Base-by-base conservation (phyloP, 148 eudicot genomes). In the Persicaria maculosa region DNA sequence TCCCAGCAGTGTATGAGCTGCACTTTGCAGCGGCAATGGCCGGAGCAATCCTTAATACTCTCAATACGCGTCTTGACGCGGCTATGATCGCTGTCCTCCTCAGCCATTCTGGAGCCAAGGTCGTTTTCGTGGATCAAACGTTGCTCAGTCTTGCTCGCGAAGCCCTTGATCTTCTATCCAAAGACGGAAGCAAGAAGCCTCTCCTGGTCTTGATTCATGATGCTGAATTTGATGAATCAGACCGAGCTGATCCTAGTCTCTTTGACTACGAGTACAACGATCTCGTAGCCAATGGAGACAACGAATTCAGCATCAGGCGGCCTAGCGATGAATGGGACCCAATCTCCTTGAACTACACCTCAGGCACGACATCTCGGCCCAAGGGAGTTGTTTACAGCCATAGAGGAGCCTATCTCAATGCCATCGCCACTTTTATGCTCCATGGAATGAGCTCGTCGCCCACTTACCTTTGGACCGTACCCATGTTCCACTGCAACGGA, bases 401-500 rank as follows among this genome's bases (percentile, higher is more conserved):
- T 17, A 81, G 93, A 73, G 93, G 93, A 25, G 90, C 90, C 47
- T 85, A 89, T 78, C 86, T 89, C 6, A 89, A 89, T 74, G 81
- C 93, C 5, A 76, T 89, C 4, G 86, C 89, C 45, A 82, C 93
- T 10, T 77, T 85, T 77, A 77, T 89, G 58, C 86, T 89, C 40
- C 90, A 84, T 61, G 90, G 85, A 19, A 89, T 89, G 90, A 74
- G 75, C 9, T 17, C 85, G 0, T 77, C 78, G 75, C 88, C 93
- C 4, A 81, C 82, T 6, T 87, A 85, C 22, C 83, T 89, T 14
- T 89, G 93, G 93, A 82, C 89, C 0, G 93, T 87, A 68, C 93
- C 93, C 1, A 87, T 89, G 93, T 89, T 89, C 52, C 93, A 89
- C 9, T 89, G 93, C 78, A 89, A 81, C 14, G 93, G 93, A 0